Percentiles rank a stretch among this genome's conserved stretches.
These are phyloP conservation scores for Psilocybe mexicana DNA, from an alignment of 1,284 basidiomycete species.

Conservation along the genomic window DNA sequence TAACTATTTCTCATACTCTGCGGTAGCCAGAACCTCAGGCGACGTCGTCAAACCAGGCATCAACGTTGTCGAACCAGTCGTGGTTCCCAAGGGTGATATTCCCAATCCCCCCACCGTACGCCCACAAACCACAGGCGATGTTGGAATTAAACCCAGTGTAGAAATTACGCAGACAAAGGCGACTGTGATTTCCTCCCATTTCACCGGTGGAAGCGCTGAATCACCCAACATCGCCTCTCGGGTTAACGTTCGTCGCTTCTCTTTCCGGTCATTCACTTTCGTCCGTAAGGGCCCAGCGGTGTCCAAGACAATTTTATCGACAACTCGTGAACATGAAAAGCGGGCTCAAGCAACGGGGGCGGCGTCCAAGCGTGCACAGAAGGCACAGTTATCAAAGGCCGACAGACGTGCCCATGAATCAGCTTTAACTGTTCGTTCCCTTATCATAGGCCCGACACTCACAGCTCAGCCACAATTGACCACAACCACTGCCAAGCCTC, in stretches of 20 bases:
- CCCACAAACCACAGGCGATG: not conserved
- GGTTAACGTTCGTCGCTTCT: slow-evolving; percentile 18
- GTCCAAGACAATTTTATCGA: slow-evolving; percentile 38
- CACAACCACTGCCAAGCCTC: slow-evolving; percentile 44
- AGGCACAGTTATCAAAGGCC: slow-evolving; percentile 38
- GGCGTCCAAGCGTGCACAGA: slow-evolving; percentile 32
- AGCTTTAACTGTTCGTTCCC: slow-evolving; percentile 59
- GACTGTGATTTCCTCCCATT: not conserved
- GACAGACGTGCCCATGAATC: slow-evolving; percentile 65
- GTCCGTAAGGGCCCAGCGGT: slow-evolving; percentile 18
- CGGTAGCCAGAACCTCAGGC: not conserved
- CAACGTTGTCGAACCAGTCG: too few relatives aligned
- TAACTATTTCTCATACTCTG: slow-evolving; percentile 2
- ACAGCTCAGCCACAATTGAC: slow-evolving; percentile 38
- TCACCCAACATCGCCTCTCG: not conserved
- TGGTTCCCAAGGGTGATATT: not conserved
- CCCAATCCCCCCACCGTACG: not conserved
- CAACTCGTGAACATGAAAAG: slow-evolving; percentile 42
- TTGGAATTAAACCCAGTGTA: not conserved
- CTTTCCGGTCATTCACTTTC: slow-evolving; percentile 20
- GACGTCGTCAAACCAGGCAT: not conserved
- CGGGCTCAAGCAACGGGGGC: slow-evolving; percentile 30
- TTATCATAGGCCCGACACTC: slow-evolving; percentile 62
- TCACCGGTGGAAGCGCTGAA: not conserved
- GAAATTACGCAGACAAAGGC: not conserved